These are phyloP conservation scores for Fusarium clavum DNA, from an alignment of 2,329 filamentous ascomycete genomes.

Conservation along the genomic window DNA sequence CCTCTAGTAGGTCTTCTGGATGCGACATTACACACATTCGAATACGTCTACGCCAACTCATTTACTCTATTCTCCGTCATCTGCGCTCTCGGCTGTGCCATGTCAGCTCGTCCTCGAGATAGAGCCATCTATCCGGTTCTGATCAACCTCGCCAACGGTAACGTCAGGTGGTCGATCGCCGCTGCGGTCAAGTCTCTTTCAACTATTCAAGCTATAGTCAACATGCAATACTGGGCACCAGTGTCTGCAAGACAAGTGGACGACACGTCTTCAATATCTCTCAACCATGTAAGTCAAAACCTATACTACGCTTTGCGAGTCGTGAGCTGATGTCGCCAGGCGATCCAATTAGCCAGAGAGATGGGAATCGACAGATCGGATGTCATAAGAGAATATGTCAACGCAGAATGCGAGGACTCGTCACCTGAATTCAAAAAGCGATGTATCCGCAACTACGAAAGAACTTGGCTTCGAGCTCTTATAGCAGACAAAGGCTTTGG, in stretches of 20 bases:
- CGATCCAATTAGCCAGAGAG: slow-evolving; percentile 12
- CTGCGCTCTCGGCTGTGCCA: slow-evolving; percentile 12
- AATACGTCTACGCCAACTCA: slow-evolving; percentile 19
- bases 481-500: slow-evolving; percentile 19
- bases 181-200: slow-evolving; percentile 1
- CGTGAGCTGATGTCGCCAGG: background rate
- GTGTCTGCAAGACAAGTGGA: slow-evolving; percentile 6
- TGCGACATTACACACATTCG: slow-evolving; percentile 4
- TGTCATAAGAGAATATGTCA: slow-evolving; percentile 9
- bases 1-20: slow-evolving; percentile 13
- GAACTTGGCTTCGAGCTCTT: slow-evolving; percentile 8
- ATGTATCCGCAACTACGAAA: slow-evolving; percentile 16
- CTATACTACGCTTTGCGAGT: too few species aligned
- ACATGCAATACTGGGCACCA: slow-evolving; percentile 15
- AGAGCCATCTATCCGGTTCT: slow-evolving; percentile 18
- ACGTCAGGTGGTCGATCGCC: slow-evolving; percentile 20
- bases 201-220: slow-evolving; percentile 16
- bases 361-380: slow-evolving; percentile 12
- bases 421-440: background rate
- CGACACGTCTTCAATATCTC: slow-evolving; percentile 7
- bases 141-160: background rate
- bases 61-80: slow-evolving; percentile 17
- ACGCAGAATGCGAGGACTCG: background rate
- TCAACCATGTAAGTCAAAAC: slow-evolving; percentile 6
- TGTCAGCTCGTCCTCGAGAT: slow-evolving; percentile 14